Conservation (phyloP, 2,329 filamentous ascomycete species). For the Colletotrichum filicis region DNA sequence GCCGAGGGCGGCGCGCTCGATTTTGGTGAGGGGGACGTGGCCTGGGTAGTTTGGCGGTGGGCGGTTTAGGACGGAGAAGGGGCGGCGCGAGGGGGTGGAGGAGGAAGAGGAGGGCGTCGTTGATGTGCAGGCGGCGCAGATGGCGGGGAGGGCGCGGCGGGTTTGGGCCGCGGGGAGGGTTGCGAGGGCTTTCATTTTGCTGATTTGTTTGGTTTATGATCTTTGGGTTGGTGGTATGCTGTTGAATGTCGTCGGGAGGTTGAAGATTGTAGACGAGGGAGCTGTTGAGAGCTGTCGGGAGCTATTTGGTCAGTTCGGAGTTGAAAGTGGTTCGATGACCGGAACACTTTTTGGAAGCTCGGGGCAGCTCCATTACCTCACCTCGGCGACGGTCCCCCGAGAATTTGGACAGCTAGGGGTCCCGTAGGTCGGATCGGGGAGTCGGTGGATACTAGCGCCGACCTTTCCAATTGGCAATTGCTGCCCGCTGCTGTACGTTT, state of each 20-base stretch:
- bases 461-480: not conserved
- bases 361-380: slow-evolving; percentile 26
- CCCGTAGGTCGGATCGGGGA: slow-evolving; percentile 1
- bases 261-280: not conserved
- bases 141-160: slow-evolving; percentile 24
- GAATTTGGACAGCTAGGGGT: not conserved
- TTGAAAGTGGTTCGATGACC: slow-evolving; percentile 24
- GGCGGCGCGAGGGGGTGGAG: slow-evolving; percentile 34
- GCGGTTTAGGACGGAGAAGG: slow-evolving; percentile 86
- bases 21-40: slow-evolving; percentile 85
- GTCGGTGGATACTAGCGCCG: slow-evolving; percentile 26
- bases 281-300: not conserved
- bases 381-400: slow-evolving; percentile 2
- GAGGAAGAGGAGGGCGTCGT: slow-evolving; percentile 24
- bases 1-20: slow-evolving; percentile 81
- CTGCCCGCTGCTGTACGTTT: not conserved
- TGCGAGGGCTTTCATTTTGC: slow-evolving; percentile 28
- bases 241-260: not conserved
- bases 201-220: too few relatives aligned
- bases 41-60: slow-evolving; percentile 89
- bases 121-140: slow-evolving; percentile 35
- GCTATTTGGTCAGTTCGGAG: slow-evolving; percentile 4
- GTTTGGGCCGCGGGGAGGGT: not conserved
- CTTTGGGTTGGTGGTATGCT: not conserved
- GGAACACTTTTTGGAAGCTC: slow-evolving; percentile 14